Evolutionary conservation across 2,329 filamentous ascomycete genomes (phyloP), one percentile per base, ranked within the genome.

Genomic region (Domatiomyces globalis): DNA sequence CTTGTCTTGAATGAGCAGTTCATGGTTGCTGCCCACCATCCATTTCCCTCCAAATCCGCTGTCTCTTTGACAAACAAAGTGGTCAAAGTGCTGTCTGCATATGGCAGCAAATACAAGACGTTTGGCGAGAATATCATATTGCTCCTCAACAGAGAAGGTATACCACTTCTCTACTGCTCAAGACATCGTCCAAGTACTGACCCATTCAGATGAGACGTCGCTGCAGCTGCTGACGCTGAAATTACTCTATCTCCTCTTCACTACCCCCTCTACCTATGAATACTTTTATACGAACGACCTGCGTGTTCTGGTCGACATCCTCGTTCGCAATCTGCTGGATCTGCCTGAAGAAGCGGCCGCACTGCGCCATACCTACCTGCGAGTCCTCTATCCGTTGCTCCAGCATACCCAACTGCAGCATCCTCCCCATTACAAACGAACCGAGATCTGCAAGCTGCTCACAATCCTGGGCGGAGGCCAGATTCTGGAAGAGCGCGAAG

Each of bases 261-360:
- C 89, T 4, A 96, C 87, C 8, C 81, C 81, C 51, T 79, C 84
- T 15, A 98, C 92, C 0, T 87, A 92, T 66, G 92, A 98, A 69
- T 98, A 96, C 68, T 98, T 98, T 65, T 98, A 96, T 68, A 95
- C 88, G 25, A 98, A 98, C 65, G 92, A 98, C 63, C 75, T 98
- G 27, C 85, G 87, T 53, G 92, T 98, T 4, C 78, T 98, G 15
- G 76, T 96, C 46, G 92, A 98, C 63, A 92, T 98, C 57, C 88
- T 98, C 53, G 87, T 98, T 54, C 85, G 92, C 44, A 98, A 98
- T 63, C 74, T 98, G n/a, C 81, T 96, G 62, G 92, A 98, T 65
- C 74, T 98, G 7, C 92, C 94, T 0, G 84, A 90, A 62, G 90
- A 95, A 64, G 81, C 73, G 9, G 61, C 66, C 12, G 71, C 79